Percentiles rank a stretch among this genome's conserved stretches.
Conservation (phyloP, 2,329 filamentous ascomycete species). For the Aspergillus melleus region DNA sequence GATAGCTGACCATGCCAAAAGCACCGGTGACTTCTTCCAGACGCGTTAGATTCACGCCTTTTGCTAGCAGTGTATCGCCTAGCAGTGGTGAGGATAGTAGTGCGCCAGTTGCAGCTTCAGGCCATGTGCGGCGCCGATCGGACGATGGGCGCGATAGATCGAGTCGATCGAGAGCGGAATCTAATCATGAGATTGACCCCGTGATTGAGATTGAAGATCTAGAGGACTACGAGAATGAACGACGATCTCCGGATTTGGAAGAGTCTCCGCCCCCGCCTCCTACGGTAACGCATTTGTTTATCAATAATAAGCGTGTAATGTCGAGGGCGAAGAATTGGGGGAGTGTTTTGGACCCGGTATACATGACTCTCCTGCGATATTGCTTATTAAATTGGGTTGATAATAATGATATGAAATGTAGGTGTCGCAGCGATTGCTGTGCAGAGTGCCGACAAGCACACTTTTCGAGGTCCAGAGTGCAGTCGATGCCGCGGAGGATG, state of each 20-base stretch:
- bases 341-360: conserved; percentile 24
- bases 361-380: no score
- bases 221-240: not conserved
- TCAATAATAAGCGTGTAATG: conserved; percentile 25
- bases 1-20: not conserved
- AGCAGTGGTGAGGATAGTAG: not conserved
- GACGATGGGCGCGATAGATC: not conserved
- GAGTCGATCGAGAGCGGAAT: not conserved
- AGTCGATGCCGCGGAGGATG: conserved; percentile 21
- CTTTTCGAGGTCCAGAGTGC: conserved; percentile 24
- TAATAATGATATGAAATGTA: not conserved
- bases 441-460: conserved; percentile 23
- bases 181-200: not conserved
- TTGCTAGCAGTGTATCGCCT: not conserved
- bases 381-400: not conserved
- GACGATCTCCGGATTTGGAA: not conserved
- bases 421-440: conserved; percentile 22
- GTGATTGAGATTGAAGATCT: not conserved
- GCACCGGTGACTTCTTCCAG: not conserved
- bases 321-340: conserved; percentile 25
- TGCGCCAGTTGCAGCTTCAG: not conserved
- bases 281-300: conserved; percentile 20
- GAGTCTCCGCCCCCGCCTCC: conserved; percentile 16
- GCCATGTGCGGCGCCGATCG: not conserved
- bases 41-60: conserved; percentile 1